These are phyloP conservation scores for Alternaria gansuensis DNA, from an alignment of 2,329 filamentous ascomycete species.

Conservation along the genomic window DNA sequence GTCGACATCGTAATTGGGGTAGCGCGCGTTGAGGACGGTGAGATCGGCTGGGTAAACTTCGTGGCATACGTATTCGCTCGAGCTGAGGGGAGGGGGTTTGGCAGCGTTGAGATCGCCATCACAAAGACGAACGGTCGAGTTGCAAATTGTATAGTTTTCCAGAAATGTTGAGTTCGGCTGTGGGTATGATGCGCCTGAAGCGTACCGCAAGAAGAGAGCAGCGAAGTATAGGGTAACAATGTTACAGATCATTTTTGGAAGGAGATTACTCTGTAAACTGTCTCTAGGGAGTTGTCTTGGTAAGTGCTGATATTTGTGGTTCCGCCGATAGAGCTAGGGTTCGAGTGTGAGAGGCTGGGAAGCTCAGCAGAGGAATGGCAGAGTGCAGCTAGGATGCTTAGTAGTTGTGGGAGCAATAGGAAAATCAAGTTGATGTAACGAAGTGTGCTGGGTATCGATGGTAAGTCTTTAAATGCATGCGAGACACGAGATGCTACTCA, in stretches of 20 bases:
- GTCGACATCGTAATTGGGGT: conserved; percentile 31
- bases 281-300: background rate
- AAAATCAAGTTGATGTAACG: background rate
- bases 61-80: conserved; percentile 29
- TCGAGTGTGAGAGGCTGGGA: background rate
- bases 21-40: conserved; percentile 40
- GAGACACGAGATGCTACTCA: background rate
- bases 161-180: conserved; percentile 20
- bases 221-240: conserved; percentile 5
- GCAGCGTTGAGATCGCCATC: background rate
- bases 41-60: conserved; percentile 36
- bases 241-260: background rate
- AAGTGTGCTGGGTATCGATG: background rate
- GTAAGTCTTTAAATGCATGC: background rate
- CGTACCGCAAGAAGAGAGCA: conserved; percentile 16
- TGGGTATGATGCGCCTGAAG: conserved; percentile 24
- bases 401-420: background rate
- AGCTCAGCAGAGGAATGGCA: background rate
- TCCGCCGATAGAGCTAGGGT: no score
- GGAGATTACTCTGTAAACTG: background rate
- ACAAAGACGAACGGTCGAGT: conserved; percentile 9
- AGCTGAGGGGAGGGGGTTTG: conserved; percentile 7
- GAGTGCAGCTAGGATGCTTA: background rate
- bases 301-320: background rate
- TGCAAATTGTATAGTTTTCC: conserved; percentile 17